Conservation (phyloP, 129 eudicot genomes). For the Silybum marianum region DNA sequence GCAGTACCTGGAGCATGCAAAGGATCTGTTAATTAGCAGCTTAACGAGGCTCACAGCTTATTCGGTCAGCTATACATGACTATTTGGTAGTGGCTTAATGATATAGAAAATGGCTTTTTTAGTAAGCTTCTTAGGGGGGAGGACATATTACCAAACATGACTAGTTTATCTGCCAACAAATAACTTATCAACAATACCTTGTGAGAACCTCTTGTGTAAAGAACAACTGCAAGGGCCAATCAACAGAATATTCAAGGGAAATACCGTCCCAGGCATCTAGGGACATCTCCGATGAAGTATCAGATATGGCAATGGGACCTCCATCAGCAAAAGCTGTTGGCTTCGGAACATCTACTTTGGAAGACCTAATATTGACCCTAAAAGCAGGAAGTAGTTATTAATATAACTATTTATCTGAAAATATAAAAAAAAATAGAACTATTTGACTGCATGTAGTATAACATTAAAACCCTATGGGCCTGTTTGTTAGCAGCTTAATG, state of each 20-base stretch:
- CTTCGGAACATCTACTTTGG: slow-evolving; percentile 63
- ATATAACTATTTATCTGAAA: neutral
- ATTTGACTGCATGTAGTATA: neutral
- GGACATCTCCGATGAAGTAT: slow-evolving; percentile 57
- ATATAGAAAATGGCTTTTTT: too few relatives aligned
- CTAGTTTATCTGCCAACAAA: neutral
- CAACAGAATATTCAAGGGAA: slow-evolving; percentile 85
- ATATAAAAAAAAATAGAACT: neutral
- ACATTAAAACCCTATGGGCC: neutral
- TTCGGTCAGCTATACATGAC: too few relatives aligned
- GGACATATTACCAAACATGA: neutral
- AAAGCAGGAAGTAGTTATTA: slow-evolving; percentile 38
- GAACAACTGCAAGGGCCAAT: slow-evolving; percentile 96
- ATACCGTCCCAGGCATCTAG: slow-evolving; percentile 97
- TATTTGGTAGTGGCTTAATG: too few relatives aligned
- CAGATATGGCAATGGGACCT: slow-evolving; percentile 52
- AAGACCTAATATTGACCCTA: slow-evolving; percentile 64
- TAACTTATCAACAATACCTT: slow-evolving; percentile 45
- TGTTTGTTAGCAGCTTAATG: too few relatives aligned
- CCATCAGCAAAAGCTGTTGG: slow-evolving; percentile 53
- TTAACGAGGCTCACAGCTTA: too few relatives aligned
- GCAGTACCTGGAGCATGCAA: slow-evolving; percentile 51
- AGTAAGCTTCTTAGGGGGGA: too few relatives aligned
- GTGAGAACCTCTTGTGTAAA: slow-evolving; percentile 89
- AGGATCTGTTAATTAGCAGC: too few relatives aligned